Percentiles rank a stretch among this genome's conserved stretches.
Evolutionary conservation across 2,329 filamentous ascomycete genomes (phyloP).

Genomic region (Fusarium heterosporum): DNA sequence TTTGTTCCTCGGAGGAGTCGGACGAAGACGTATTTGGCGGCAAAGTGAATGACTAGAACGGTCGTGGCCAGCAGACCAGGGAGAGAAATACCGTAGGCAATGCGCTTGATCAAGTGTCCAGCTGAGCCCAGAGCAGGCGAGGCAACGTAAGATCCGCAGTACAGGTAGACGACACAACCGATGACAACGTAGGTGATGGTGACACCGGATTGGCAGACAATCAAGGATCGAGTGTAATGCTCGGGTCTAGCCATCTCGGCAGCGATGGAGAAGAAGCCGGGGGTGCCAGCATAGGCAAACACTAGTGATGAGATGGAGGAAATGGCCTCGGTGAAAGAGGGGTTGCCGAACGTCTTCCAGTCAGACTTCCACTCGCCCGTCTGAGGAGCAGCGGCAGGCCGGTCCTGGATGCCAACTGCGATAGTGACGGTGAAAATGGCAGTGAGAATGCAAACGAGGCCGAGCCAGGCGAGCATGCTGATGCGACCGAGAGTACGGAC

Average conservation of each 20-base stretch:
- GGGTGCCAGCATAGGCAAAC: conserved; percentile 54
- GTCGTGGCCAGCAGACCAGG: conserved; percentile 48
- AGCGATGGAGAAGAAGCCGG: conserved; percentile 50
- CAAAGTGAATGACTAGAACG: conserved; percentile 45
- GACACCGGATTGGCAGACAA: conserved; percentile 46
- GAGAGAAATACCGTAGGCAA: conserved; percentile 56
- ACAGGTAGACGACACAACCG: conserved; percentile 58
- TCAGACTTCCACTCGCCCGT: conserved; percentile 47
- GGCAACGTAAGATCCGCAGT: conserved; percentile 59
- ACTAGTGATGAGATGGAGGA: conserved; percentile 51
- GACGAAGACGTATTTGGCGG: conserved; percentile 36
- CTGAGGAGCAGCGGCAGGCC: conserved; percentile 32
- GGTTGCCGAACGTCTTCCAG: conserved; percentile 48
- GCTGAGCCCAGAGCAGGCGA: conserved; percentile 61
- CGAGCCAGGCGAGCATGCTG: conserved; percentile 50
- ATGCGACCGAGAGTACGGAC: conserved; percentile 50
- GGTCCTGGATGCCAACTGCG: conserved; percentile 38
- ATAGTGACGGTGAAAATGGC: conserved; percentile 42
- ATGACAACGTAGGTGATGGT: conserved; percentile 52
- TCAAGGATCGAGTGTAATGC: conserved; percentile 44
- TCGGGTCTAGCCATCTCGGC: conserved; percentile 51
- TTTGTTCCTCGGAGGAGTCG: conserved; percentile 46
- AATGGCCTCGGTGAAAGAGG: conserved; percentile 50
- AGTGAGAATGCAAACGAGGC: conserved; percentile 38
- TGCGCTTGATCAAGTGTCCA: conserved; percentile 56